Percentiles rank a stretch among this genome's conserved stretches.
Evolutionary conservation across 306 rosid species (phyloP).

Genomic region (Cucurbita pepo): DNA sequence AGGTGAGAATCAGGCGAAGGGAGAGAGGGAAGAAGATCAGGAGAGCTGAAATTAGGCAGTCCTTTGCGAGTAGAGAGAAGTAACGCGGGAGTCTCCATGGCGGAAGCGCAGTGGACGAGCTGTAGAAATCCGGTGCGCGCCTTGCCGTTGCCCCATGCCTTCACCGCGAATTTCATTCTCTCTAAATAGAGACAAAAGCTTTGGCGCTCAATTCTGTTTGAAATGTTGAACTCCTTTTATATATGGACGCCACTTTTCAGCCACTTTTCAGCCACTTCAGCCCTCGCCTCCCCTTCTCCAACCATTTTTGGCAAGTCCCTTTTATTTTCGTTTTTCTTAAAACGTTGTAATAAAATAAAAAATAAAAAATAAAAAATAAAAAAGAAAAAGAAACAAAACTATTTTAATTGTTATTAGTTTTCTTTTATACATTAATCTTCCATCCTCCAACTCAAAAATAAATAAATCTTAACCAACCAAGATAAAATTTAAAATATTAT

Average conservation of each 20-base stretch:
- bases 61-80: constrained; percentile 81
- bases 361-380: too few species aligned
- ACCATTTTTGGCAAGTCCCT: too few species aligned
- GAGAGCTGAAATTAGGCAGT: constrained; percentile 55
- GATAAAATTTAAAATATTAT: too few species aligned
- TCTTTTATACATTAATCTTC: too few species aligned
- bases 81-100: constrained; percentile 65
- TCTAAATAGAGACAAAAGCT: neutral
- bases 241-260: neutral
- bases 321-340: too few species aligned
- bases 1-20: constrained; percentile 80
- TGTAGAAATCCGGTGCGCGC: constrained; percentile 54
- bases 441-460: too few species aligned
- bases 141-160: constrained; percentile 49
- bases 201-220: neutral
- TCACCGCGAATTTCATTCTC: constrained; percentile 51
- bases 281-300: neutral
- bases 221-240: neutral
- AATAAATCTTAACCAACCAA: too few species aligned
- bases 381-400: too few species aligned
- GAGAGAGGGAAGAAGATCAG: constrained; percentile 75
- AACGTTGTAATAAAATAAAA: too few species aligned
- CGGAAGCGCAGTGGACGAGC: constrained; percentile 29
- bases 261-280: neutral
- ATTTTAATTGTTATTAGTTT: too few species aligned